These are phyloP conservation scores for Paratinospora sagittata DNA, from an alignment of 164 flowering plant genomes.

Conservation along the genomic window DNA sequence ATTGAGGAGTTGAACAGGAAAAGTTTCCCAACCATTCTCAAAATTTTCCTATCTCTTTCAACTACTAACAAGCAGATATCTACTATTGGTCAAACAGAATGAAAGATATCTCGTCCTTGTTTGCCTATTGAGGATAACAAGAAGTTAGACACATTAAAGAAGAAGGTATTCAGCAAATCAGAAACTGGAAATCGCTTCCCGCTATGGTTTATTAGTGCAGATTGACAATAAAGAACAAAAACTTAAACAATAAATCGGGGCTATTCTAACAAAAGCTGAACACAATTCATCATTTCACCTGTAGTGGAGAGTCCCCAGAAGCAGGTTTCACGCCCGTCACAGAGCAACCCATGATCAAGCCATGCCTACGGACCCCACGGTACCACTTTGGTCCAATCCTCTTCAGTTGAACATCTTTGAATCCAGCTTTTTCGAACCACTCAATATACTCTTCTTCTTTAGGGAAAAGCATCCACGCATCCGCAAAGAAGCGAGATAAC, in stretches of 20 bases:
- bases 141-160: not conserved
- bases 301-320: slow-evolving; percentile 51
- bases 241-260: not conserved
- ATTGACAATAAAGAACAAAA: not conserved
- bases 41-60: not conserved
- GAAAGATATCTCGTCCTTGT: not conserved
- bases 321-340: slow-evolving; percentile 77
- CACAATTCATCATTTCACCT: slow-evolving; percentile 32
- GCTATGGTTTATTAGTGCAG: not conserved
- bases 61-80: not conserved
- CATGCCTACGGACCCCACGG: slow-evolving; percentile 88
- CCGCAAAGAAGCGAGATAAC: slow-evolving; percentile 90
- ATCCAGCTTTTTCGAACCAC: slow-evolving; percentile 83
- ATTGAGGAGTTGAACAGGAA: too few relatives aligned
- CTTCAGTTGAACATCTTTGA: slow-evolving; percentile 63
- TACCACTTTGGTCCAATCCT: slow-evolving; percentile 93
- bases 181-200: not conserved
- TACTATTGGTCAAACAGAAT: not conserved
- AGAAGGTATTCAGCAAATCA: not conserved
- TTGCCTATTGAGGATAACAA: not conserved
- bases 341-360: slow-evolving; percentile 89
- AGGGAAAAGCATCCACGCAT: slow-evolving; percentile 92
- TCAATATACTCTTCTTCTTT: slow-evolving; percentile 89
- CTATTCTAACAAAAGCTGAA: not conserved
- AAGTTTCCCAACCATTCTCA: too few relatives aligned